Conservation (phyloP, 75 land plant species). For the Adiantum capillusveneris region DNA sequence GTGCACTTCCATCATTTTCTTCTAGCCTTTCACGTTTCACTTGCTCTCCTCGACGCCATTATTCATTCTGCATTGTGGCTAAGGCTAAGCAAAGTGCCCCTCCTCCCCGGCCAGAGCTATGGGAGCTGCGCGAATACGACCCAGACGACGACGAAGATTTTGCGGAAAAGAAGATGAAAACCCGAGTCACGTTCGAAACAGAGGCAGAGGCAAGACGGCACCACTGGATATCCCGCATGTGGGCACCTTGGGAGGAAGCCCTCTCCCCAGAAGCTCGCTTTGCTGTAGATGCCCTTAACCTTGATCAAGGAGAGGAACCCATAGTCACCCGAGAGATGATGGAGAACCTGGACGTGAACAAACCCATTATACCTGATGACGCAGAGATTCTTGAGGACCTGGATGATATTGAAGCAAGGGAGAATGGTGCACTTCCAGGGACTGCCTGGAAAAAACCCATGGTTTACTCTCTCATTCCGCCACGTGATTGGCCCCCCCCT, state of each 20-base stretch:
- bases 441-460: slow-evolving; percentile 31
- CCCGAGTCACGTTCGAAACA: slow-evolving; percentile 18
- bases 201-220: slow-evolving; percentile 58
- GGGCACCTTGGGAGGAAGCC: slow-evolving; percentile 99
- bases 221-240: slow-evolving; percentile 75
- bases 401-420: slow-evolving; percentile 42
- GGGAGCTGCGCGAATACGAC: slow-evolving; percentile 1
- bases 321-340: slow-evolving; percentile 48
- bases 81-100: neutral
- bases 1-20: no score
- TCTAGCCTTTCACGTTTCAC: no score
- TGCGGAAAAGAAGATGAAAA: neutral
- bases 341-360: slow-evolving; percentile 67
- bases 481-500: slow-evolving; percentile 97
- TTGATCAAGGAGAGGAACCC: slow-evolving; percentile 54
- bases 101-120: neutral
- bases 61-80: no score
- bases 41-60: no score
- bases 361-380: slow-evolving; percentile 52
- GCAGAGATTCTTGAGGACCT: slow-evolving; percentile 35
- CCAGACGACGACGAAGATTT: neutral
- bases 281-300: slow-evolving; percentile 61
- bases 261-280: slow-evolving; percentile 82
- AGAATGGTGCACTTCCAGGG: slow-evolving; percentile 29
- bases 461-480: slow-evolving; percentile 53